These are phyloP conservation scores for Dalbergia cochinchinensis DNA, from an alignment of 306 rosid species.

Conservation along the genomic window DNA sequence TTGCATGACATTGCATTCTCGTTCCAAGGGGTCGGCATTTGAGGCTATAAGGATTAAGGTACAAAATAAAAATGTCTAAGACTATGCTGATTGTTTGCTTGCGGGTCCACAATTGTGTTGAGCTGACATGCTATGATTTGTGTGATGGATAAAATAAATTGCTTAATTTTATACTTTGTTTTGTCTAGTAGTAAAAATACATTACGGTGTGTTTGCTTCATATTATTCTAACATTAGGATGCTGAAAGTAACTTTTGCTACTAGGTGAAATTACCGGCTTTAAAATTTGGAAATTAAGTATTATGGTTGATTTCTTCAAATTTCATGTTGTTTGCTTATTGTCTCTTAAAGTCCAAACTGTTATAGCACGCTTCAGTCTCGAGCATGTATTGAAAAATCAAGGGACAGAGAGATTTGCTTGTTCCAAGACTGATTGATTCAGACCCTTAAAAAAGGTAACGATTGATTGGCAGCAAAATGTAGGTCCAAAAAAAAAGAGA, in stretches of 20 bases:
- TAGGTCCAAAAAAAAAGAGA: too few relatives aligned
- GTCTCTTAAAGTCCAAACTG: neutral
- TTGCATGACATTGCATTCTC: too few relatives aligned
- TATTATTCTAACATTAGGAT: neutral
- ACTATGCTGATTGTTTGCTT: conserved; percentile 18
- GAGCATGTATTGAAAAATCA: neutral
- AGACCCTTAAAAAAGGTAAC: too few relatives aligned
- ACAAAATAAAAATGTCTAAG: neutral
- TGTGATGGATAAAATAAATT: conserved; percentile 35
- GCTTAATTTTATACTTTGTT: neutral
- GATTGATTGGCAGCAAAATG: too few relatives aligned
- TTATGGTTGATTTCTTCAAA: neutral
- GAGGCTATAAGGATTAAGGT: too few relatives aligned
- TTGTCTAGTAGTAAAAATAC: neutral
- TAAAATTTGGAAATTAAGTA: too few relatives aligned
- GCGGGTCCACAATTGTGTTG: conserved; percentile 40
- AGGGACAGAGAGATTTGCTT: too few relatives aligned
- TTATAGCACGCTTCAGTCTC: neutral
- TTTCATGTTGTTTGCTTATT: neutral
- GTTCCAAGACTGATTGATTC: too few relatives aligned
- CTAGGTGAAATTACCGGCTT: neutral
- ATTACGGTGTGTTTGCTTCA: too few relatives aligned
- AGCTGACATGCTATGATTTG: conserved; percentile 37
- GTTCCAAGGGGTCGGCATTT: too few relatives aligned
- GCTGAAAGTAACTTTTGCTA: conserved; percentile 1